phyloP scores from a whole-genome alignment of 108 stramenopile species.

The Skeletonema grethae region DNA sequence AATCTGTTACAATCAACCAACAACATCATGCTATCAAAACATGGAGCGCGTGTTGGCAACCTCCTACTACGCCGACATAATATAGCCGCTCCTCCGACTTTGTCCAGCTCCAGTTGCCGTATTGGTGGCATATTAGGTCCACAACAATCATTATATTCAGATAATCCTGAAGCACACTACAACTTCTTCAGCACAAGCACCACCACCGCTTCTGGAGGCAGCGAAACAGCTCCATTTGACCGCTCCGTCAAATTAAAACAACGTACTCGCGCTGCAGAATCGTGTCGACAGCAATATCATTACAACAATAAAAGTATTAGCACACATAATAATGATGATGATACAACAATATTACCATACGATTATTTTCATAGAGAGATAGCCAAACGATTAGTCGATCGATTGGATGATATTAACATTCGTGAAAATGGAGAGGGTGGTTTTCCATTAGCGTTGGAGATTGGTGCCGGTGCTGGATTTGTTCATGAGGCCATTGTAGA shows the following conservation, averaged over 20 bases:
- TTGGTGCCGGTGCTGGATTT: conserved; percentile 74
- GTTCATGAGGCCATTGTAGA: conserved; percentile 61
- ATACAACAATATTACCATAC: conserved; percentile 40
- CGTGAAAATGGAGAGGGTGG: conserved; percentile 57
- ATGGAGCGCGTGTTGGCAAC: no score
- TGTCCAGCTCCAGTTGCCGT: no score
- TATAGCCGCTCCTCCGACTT: no score
- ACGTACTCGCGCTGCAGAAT: conserved; percentile 63
- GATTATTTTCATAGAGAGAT: conserved; percentile 85
- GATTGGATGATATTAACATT: conserved; percentile 77
- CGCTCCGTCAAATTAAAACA: conserved; percentile 66
- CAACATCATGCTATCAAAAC: no score
- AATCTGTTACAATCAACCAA: no score
- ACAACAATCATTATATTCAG: conserved; percentile 5
- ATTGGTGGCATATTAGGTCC: no score
- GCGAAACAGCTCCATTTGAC: conserved; percentile 63
- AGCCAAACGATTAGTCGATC: conserved; percentile 75
- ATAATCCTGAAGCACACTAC: background rate
- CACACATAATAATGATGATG: no score
- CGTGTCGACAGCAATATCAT: conserved; percentile 10
- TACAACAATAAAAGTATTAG: no score
- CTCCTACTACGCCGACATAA: no score
- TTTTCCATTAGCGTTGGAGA: conserved; percentile 79
- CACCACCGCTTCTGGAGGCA: background rate
- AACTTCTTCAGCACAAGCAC: background rate